phyloP scores from a whole-genome alignment of 345 rosid genomes.

The Stellera chamaejasme region DNA sequence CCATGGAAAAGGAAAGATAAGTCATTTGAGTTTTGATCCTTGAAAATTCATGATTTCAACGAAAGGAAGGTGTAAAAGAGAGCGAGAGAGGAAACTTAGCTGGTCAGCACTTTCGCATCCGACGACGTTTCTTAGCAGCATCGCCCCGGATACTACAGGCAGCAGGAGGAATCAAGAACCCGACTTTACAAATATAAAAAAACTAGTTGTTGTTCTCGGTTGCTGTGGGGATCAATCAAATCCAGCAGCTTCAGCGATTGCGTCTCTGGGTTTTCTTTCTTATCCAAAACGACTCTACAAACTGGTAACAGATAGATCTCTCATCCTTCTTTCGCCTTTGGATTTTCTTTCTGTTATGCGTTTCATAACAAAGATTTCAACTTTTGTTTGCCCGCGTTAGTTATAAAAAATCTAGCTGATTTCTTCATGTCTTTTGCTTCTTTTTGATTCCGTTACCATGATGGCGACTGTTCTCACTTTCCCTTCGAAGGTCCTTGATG shows the following conservation, averaged over 20 bases:
- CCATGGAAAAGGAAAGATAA: background rate
- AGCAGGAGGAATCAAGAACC: background rate
- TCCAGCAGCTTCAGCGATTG: conserved; percentile 3
- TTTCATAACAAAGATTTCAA: background rate
- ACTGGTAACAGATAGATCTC: conserved; percentile 13
- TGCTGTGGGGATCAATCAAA: conserved; percentile 4
- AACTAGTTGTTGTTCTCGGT: conserved; percentile 3
- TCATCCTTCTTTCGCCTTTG: background rate
- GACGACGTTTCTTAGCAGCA: conserved; percentile 24
- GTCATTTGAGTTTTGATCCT: background rate
- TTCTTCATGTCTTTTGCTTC: background rate
- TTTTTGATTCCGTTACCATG: background rate
- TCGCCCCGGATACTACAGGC: conserved; percentile 9
- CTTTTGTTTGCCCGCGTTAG: background rate
- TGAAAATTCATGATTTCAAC: background rate
- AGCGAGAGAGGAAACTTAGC: conserved; percentile 5
- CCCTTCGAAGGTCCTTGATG: background rate
- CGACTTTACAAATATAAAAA: background rate
- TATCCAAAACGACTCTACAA: background rate
- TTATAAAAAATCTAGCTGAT: background rate
- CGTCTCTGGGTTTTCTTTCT: too few species aligned
- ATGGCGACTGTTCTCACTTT: conserved; percentile 9
- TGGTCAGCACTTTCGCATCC: conserved; percentile 25
- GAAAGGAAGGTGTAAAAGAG: background rate
- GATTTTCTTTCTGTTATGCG: conserved; percentile 1